Evolutionary conservation across 2,329 filamentous ascomycete genomes (phyloP).

Genomic region (Fusarium coicis): DNA sequence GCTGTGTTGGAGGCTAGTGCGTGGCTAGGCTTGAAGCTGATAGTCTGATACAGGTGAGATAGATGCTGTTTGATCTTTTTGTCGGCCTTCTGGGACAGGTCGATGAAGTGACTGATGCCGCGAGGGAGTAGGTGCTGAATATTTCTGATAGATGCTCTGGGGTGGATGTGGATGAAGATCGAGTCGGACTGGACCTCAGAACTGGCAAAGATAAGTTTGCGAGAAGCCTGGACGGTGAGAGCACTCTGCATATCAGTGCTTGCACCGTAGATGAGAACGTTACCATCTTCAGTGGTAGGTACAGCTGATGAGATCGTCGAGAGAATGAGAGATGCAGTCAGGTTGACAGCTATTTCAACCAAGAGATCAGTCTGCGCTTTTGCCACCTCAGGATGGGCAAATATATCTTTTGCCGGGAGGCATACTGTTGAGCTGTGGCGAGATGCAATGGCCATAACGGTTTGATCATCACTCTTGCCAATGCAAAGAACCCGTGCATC

Average conservation of each 20-base stretch:
- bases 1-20: neutral
- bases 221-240: neutral
- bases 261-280: neutral
- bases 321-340: neutral
- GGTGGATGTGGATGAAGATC: neutral
- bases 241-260: neutral
- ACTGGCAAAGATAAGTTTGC: neutral
- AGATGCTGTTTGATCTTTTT: neutral
- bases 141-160: neutral
- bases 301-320: neutral
- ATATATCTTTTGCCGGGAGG: neutral
- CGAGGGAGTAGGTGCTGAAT: neutral
- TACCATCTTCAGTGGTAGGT: neutral
- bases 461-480: neutral
- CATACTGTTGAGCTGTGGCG: neutral
- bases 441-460: neutral
- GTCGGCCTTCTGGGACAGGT: neutral
- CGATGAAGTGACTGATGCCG: neutral
- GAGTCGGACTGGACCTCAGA: neutral
- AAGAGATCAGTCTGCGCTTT: neutral
- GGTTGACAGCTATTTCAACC: neutral
- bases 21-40: neutral
- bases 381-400: accelerated
- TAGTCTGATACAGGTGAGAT: neutral
- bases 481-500: neutral